Percentiles rank a stretch among this genome's conserved stretches.
These are phyloP conservation scores for Glycine tomentella DNA, from an alignment of 306 rosid species.

Conservation along the genomic window DNA sequence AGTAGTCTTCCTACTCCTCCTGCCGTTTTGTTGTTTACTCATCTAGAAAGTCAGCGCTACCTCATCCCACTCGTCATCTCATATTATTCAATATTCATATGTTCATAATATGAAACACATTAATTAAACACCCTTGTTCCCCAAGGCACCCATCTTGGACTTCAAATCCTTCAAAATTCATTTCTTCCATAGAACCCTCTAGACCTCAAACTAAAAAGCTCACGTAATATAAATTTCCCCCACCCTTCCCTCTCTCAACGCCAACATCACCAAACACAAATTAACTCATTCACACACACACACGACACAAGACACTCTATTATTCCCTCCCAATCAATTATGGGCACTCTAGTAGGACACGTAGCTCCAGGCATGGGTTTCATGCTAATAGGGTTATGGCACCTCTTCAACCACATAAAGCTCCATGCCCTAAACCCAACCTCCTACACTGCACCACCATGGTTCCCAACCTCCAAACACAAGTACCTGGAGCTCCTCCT, in stretches of 20 bases:
- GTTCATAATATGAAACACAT: conserved; percentile 7
- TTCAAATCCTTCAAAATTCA: no score
- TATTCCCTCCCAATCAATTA: no score
- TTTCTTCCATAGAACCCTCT: not conserved
- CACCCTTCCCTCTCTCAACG: no score
- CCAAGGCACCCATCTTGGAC: conserved; percentile 30
- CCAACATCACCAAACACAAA: no score
- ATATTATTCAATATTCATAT: not conserved
- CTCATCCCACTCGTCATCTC: conserved; percentile 41
- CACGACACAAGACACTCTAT: no score
- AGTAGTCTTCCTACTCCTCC: not conserved
- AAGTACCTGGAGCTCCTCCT: conserved; percentile 67
- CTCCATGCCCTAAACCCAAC: conserved; percentile 60
- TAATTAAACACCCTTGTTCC: not conserved
- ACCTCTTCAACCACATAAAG: conserved; percentile 77
- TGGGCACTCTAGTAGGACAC: conserved; percentile 87
- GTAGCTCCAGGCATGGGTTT: conserved; percentile 87
- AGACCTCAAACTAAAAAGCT: no score
- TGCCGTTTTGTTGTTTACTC: not conserved
- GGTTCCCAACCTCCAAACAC: conserved; percentile 71
- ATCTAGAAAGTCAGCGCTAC: conserved; percentile 46
- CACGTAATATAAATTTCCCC: no score
- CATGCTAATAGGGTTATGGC: conserved; percentile 81
- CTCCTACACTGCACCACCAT: conserved; percentile 56
- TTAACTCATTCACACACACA: no score